Conservation (phyloP, 2,329 filamentous ascomycete genomes). For the Neofusicoccum parvum region DNA sequence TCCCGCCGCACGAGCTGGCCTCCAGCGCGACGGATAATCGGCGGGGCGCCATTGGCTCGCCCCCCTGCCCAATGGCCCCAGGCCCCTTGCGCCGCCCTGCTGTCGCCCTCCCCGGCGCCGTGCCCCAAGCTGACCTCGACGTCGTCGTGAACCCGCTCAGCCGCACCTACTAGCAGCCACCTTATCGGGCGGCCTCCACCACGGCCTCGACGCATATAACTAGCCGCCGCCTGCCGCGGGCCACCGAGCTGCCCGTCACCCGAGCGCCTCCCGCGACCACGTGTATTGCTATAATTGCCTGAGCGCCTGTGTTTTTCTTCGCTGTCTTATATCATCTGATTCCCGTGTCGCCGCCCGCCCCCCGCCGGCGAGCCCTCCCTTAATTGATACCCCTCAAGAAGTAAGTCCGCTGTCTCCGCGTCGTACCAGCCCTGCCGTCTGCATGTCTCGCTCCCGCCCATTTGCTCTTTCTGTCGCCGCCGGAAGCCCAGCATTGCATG, state of each 20-base stretch:
- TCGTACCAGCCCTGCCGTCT: background rate
- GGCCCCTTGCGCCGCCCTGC: background rate
- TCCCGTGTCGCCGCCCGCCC: background rate
- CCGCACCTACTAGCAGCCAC: background rate
- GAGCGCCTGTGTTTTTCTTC: background rate
- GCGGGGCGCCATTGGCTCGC: background rate
- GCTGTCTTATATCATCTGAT: background rate
- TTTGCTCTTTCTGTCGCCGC: background rate
- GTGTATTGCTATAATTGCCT: conserved; percentile 15
- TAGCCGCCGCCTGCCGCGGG: background rate
- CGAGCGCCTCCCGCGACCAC: conserved; percentile 8
- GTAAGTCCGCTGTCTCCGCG: background rate
- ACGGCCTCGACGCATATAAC: background rate
- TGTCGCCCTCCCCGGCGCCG: conserved; percentile 1
- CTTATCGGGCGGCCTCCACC: conserved; percentile 2
- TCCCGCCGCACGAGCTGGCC: background rate
- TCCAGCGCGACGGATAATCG: background rate
- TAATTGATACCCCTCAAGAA: background rate
- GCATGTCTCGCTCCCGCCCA: background rate
- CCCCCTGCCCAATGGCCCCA: background rate
- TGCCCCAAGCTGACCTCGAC: conserved; percentile 6
- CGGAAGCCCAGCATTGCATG: background rate
- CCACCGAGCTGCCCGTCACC: background rate
- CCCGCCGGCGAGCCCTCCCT: background rate
- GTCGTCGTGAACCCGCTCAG: conserved; percentile 3